phyloP scores from a whole-genome alignment of 257 asterid genomes.

The Lithospermum erythrorhizon region DNA sequence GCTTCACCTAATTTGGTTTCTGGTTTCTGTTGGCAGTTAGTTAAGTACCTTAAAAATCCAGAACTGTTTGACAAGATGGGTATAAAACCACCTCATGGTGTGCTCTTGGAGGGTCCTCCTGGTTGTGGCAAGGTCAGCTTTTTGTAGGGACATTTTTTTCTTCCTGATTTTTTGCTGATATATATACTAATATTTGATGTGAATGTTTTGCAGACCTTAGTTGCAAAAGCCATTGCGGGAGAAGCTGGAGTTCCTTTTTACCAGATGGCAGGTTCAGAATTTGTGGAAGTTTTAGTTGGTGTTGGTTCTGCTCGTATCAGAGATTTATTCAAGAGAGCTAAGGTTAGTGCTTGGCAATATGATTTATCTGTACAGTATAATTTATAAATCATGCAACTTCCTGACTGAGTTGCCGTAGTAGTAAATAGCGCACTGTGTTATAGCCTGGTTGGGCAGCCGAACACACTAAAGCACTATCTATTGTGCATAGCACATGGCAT shows the following conservation, averaged over 20 bases:
- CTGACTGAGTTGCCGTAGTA: no score
- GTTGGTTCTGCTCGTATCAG: slow-evolving; percentile 99
- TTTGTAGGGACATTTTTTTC: not conserved
- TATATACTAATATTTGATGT: not conserved
- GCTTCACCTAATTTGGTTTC: not conserved
- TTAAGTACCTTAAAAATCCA: slow-evolving; percentile 91
- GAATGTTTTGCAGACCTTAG: slow-evolving; percentile 56
- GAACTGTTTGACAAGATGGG: slow-evolving; percentile 91
- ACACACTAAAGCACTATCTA: no score
- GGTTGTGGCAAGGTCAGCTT: slow-evolving; percentile 96
- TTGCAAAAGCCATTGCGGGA: slow-evolving; percentile 99
- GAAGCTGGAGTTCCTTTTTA: slow-evolving; percentile 99
- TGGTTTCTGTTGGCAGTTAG: slow-evolving; percentile 47
- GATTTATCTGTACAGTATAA: not conserved
- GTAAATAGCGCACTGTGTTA: no score
- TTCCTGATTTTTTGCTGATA: not conserved
- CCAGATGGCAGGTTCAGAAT: slow-evolving; percentile 99
- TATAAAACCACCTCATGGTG: slow-evolving; percentile 99
- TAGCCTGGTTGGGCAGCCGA: no score
- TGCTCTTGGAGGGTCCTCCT: slow-evolving; percentile 98
- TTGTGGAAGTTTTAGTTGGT: slow-evolving; percentile 94
- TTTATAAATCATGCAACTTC: no score
- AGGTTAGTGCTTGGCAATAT: slow-evolving; percentile 33
- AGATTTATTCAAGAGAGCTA: slow-evolving; percentile 95
- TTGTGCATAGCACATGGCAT: no score